Conservation (phyloP, 495 filamentous ascomycete species). For the Baudoinia panamericana region DNA sequence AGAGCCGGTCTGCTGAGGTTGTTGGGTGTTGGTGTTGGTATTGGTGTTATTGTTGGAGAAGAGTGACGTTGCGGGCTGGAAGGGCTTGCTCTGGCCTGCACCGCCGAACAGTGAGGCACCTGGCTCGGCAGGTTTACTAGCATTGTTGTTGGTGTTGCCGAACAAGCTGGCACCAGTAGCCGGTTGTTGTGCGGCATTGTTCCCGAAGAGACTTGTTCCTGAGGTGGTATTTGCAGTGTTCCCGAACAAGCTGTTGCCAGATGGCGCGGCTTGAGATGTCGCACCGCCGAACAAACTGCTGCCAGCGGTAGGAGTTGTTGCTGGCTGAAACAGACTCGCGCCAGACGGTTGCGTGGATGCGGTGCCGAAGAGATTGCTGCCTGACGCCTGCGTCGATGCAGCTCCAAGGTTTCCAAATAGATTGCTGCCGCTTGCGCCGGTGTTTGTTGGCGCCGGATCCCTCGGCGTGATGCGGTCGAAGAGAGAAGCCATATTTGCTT, state of each 20-base stretch:
- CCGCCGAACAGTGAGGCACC: constrained; percentile 2
- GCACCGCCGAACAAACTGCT: not conserved
- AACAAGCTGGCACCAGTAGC: not conserved
- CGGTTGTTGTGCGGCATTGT: not conserved
- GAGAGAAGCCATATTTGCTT: not conserved
- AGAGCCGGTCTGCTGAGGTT: not conserved
- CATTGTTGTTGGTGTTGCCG: not conserved
- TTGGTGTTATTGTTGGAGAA: not conserved
- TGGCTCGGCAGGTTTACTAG: no score
- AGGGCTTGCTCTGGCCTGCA: not conserved
- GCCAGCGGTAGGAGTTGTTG: not conserved
- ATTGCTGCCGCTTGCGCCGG: no score
- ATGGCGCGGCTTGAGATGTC: not conserved
- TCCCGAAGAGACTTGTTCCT: not conserved
- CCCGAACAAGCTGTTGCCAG: constrained; percentile 2
- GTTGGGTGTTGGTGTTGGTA: not conserved
- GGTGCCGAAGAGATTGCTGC: not conserved
- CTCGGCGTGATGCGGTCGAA: not conserved
- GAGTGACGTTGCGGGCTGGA: constrained; percentile 2
- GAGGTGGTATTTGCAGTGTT: constrained; percentile 2
- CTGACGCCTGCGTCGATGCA: no score
- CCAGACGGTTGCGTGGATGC: not conserved
- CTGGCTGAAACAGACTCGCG: not conserved
- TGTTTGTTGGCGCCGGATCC: not conserved
- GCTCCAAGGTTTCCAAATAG: no score